Evolutionary conservation across 345 rosid genomes (phyloP).

Genomic region (Punica granatum): DNA sequence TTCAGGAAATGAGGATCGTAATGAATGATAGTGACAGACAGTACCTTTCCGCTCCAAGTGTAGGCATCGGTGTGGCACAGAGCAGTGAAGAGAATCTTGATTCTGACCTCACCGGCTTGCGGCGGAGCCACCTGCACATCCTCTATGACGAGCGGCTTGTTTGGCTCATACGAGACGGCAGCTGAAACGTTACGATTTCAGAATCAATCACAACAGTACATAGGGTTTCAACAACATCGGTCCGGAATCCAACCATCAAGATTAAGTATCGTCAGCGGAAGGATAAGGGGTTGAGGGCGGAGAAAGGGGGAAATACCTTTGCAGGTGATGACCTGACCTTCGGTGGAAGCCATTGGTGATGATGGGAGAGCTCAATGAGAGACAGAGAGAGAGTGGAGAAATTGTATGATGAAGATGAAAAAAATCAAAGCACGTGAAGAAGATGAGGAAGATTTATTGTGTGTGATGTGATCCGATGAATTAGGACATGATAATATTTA

Average conservation of each 20-base stretch:
- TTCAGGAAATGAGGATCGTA: not conserved
- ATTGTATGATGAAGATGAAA: not conserved
- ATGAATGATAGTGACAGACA: not conserved
- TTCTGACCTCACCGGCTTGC: conserved; percentile 93
- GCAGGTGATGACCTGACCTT: conserved; percentile 87
- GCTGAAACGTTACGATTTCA: conserved; percentile 33
- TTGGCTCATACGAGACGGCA: conserved; percentile 96
- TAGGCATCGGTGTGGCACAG: conserved; percentile 98
- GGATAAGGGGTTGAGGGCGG: not conserved
- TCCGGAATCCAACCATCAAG: not conserved
- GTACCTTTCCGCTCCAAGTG: conserved; percentile 99
- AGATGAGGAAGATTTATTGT: not conserved
- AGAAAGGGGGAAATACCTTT: conserved; percentile 42
- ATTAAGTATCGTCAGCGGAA: not conserved
- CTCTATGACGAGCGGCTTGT: conserved; percentile 76
- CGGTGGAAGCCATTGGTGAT: conserved; percentile 32
- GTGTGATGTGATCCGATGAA: no score
- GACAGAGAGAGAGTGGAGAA: no score
- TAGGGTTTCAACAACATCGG: not conserved
- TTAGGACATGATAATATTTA: no score
- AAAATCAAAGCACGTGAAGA: not conserved
- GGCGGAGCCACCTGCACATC: conserved; percentile 95
- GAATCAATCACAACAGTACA: conserved; percentile 10
- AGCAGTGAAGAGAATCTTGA: conserved; percentile 82
- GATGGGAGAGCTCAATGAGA: not conserved